Conservation (phyloP, 768 basidiomycete species). For the Coprinellus aureogranulatus region DNA sequence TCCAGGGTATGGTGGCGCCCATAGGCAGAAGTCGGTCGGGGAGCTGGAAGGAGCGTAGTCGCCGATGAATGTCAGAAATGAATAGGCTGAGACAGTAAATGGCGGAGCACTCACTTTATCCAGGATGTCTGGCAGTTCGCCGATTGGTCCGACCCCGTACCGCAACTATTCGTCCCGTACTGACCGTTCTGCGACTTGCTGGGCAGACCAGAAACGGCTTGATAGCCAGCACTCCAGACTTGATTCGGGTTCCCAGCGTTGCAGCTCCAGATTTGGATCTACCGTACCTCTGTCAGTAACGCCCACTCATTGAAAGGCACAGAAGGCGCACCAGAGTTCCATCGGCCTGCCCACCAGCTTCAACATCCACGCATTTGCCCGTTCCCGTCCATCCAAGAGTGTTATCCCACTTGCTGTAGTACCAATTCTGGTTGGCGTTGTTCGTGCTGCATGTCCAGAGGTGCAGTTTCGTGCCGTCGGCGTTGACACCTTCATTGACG, state of each 20-base stretch:
- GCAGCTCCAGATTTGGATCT: constrained; percentile 51
- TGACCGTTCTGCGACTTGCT: constrained; percentile 57
- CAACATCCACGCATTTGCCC: constrained; percentile 50
- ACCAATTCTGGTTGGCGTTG: constrained; percentile 46
- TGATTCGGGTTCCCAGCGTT: constrained; percentile 43
- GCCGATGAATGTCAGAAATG: background rate
- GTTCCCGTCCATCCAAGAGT: constrained; percentile 46
- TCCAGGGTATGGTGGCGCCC: constrained; percentile 53
- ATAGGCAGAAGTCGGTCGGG: constrained; percentile 67
- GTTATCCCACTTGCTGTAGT: constrained; percentile 43
- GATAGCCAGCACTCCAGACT: constrained; percentile 53
- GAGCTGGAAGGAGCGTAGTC: constrained; percentile 43
- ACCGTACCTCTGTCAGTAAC: background rate
- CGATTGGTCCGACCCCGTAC: constrained; percentile 48
- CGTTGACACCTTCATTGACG: constrained; percentile 38
- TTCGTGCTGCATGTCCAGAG: constrained; percentile 47
- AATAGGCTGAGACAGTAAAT: constrained; percentile 17
- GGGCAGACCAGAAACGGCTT: constrained; percentile 35
- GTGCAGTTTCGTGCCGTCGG: constrained; percentile 48
- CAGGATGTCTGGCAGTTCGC: constrained; percentile 72
- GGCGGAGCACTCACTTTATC: constrained; percentile 42
- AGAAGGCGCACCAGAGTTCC: constrained; percentile 38
- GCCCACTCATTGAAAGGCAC: background rate
- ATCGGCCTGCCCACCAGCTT: constrained; percentile 35
- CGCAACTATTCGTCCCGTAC: constrained; percentile 67